Base-by-base conservation (phyloP, 306 rosid species). In the Quercus parvula region DNA sequence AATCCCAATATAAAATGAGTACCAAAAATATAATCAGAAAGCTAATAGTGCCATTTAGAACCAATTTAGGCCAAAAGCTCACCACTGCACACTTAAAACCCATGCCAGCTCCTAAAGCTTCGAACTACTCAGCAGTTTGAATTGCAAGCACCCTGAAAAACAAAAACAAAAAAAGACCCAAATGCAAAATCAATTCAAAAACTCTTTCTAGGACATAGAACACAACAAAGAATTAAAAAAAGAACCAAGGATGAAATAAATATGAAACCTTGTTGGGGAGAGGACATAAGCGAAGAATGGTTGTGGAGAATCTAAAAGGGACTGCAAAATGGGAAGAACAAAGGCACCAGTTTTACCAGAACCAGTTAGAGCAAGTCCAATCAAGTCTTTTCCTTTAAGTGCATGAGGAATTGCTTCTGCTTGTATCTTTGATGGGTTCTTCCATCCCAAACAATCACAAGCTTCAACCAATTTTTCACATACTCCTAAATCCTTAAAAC, bases 301-400 rank as follows among this genome's bases (percentile, higher is more conserved):
- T 52, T 87, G 87, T 1, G 93, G 91, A 46, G 94, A 78, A 20
- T 88, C 91, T 68, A 92, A 78, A 41, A 91, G 91, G 24, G 92
- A 93, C 70, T 94, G 90, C 85, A 94, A 82, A 86, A 94, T 91
- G 14, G 97, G 97, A 74, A 94, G 94, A 54, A 92, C 97, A 84
- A 92, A 94, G 25, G 98, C 97, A 54, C 94, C 98, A 33, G 97
- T 94, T 76, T 94, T 94, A 33, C 97, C 95, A 12, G 97, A 92
- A 56, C 94, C 97, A 0, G 95, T 94, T 80, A 90, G 95, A 4
- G 98, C 95, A 71, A 94, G 95, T 81, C 90, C 98, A 59, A 94
- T 94, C 79, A 94, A 82, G 82, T 94, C 98, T 77, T 92, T 94
- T 76, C 98, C 98, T 78, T 82, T 82, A 51, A 89, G 83, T 4